Evolutionary conservation across 345 rosid species (phyloP), one percentile per base, ranked within the genome.

Genomic region (Populus tremula): DNA sequence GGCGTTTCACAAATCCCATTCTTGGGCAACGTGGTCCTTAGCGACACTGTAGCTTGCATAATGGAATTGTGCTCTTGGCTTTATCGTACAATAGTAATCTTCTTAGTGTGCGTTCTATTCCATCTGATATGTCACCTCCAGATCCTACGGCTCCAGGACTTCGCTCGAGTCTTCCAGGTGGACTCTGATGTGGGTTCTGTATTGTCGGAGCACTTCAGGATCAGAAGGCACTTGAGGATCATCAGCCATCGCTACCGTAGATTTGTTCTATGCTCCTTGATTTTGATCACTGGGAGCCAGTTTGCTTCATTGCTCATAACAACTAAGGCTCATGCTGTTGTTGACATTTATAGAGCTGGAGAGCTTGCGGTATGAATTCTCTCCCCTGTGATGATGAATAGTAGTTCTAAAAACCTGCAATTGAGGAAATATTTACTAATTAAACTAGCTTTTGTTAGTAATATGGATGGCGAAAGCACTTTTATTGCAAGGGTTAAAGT

Each of bases 21-120:
- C 86, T 77, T 93, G 16, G 97, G 97, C 39, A 91, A 90, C 27
- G 94, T 89, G 35, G 72, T 87, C 88, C 79, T 91, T 45, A 93
- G 99, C 29, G 97, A 93, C 76, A 59, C 85, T 3, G 90, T 95
- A 0, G 96, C 98, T 8, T 95, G 99, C 85, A 2, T 82, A 17
- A 86, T 93, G 96, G 98, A 95, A 81, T 84, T 95, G 20, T 84
- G 81, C 77, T 95, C 98, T 0, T 95, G 99, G 99, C 91, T 95
- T 1, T 95, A 95, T 73, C 96, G 99, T 0, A 93, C 97, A 0
- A 89, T 88, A 0, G 86, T 95, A 39, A 91, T 95, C 80, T 92
- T 95, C 92, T 79, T 93, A 0, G 92, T 93, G 10, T 93, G 98
- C 38, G 91, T 92, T 21, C 94, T 93, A 74, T 95, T 93, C 88